Conservation (phyloP, 257 asterid genomes). For the Craterostigma plantagineum region DNA sequence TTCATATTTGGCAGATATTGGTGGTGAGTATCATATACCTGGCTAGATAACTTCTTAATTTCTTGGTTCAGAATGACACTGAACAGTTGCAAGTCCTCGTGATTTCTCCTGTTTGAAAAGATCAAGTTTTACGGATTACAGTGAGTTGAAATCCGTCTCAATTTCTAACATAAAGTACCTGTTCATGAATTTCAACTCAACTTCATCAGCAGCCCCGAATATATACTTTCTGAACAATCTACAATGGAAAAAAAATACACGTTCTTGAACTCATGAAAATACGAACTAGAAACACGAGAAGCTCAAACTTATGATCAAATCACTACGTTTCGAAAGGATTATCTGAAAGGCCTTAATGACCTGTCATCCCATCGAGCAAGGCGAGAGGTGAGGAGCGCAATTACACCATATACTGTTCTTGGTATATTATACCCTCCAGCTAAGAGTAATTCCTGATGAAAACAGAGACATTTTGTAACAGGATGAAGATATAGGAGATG, state of each 20-base stretch:
- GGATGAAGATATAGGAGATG: constrained; percentile 4
- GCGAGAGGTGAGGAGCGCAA: constrained; percentile 64
- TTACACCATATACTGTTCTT: constrained; percentile 52
- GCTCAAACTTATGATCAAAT: neutral
- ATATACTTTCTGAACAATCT: constrained; percentile 83
- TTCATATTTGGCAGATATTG: no score
- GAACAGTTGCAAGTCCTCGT: constrained; percentile 60
- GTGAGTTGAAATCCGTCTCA: constrained; percentile 2
- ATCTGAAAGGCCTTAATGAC: constrained; percentile 16
- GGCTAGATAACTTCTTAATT: constrained; percentile 68
- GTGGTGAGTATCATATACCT: constrained; percentile 28
- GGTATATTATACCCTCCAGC: constrained; percentile 76
- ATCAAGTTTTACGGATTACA: constrained; percentile 1
- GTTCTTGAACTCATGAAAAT: no score
- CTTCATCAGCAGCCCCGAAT: constrained; percentile 96
- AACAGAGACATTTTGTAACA: constrained; percentile 7
- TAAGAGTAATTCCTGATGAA: constrained; percentile 51
- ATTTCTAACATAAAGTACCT: constrained; percentile 29
- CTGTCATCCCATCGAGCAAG: constrained; percentile 99
- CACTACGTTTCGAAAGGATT: neutral
- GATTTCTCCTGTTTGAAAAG: constrained; percentile 46
- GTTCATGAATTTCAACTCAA: constrained; percentile 77
- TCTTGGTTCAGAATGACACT: constrained; percentile 85
- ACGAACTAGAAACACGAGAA: neutral
- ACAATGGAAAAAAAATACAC: constrained; percentile 7